phyloP scores from a whole-genome alignment of 1,139 yeast species.

The Wickerhamomyces sp. region DNA sequence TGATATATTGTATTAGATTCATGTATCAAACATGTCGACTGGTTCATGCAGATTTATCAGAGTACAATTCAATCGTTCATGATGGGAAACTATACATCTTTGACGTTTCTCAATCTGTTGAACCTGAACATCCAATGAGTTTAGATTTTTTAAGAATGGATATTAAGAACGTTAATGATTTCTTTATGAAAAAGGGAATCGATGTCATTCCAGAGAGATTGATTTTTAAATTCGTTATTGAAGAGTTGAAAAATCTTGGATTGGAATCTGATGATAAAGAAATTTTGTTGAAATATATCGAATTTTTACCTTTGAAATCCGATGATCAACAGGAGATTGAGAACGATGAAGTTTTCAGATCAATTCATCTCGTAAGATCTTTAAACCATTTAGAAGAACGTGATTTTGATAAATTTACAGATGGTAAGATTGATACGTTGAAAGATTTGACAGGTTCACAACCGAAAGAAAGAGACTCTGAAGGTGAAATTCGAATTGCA shows the following conservation, averaged over 20 bases:
- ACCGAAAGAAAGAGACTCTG: too few relatives aligned
- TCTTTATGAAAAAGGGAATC: conserved; percentile 68
- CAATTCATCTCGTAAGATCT: conserved; percentile 76
- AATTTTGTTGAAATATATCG: conserved; percentile 33
- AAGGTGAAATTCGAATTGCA: conserved; percentile 19
- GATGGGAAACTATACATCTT: conserved; percentile 76
- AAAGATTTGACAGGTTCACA: conserved; percentile 48
- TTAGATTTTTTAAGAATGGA: conserved; percentile 95
- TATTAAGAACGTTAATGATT: conserved; percentile 89
- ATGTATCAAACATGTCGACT: conserved; percentile 84
- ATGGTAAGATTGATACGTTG: conserved; percentile 78
- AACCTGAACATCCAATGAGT: conserved; percentile 97
- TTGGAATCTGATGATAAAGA: conserved; percentile 39
- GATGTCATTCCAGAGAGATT: conserved; percentile 76
- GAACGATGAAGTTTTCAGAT: conserved; percentile 86
- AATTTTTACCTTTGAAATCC: conserved; percentile 43
- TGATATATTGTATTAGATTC: conserved; percentile 79
- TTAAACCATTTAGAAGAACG: conserved; percentile 76
- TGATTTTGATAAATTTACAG: conserved; percentile 75
- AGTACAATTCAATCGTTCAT: conserved; percentile 88
- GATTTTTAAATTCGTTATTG: conserved; percentile 70
- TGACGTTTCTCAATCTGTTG: conserved; percentile 97
- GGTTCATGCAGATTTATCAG: conserved; percentile 96
- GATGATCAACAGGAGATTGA: conserved; percentile 45
- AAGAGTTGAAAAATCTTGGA: conserved; percentile 26